Percentiles rank a stretch among this genome's conserved stretches.
phyloP scores from a whole-genome alignment of 176 grass and related monocot genomes.

The Oryza punctata region DNA sequence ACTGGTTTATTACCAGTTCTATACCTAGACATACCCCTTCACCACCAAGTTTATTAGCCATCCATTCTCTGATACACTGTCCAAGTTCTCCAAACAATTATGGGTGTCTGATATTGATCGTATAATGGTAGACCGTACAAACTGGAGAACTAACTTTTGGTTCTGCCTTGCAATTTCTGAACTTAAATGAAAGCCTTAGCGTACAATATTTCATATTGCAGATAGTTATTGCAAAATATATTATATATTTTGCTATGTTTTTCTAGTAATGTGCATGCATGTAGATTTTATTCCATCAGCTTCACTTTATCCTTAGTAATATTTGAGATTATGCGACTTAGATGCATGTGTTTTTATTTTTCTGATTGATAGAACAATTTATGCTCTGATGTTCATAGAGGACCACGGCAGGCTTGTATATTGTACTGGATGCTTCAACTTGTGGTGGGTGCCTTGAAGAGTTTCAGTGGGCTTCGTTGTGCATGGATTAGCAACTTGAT shows the following conservation, averaged over 20 bases:
- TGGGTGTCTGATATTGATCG: neutral
- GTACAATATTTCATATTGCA: neutral
- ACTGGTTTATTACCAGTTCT: neutral
- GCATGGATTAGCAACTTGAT: slow-evolving; percentile 71
- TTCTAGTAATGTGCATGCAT: neutral
- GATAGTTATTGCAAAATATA: neutral
- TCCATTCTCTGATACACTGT: neutral
- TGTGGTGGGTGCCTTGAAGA: slow-evolving; percentile 61
- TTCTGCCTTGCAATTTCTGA: neutral
- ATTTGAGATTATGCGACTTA: neutral
- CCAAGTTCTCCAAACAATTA: neutral
- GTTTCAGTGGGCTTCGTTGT: slow-evolving; percentile 56
- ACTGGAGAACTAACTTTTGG: neutral
- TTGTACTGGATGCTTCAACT: slow-evolving; percentile 81
- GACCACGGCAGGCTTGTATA: slow-evolving; percentile 62
- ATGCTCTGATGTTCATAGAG: slow-evolving; percentile 51
- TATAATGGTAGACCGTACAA: slow-evolving; percentile 3
- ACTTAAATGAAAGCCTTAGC: neutral
- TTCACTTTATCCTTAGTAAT: neutral
- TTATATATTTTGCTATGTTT: slow-evolving; percentile 11
- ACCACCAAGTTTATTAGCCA: neutral
- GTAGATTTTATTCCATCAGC: slow-evolving; percentile 12
- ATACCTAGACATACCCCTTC: neutral
- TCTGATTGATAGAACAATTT: slow-evolving; percentile 25
- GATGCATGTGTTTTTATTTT: slow-evolving; percentile 1